phyloP scores from a whole-genome alignment of 768 basidiomycete species.

The Trametes meyenii region DNA sequence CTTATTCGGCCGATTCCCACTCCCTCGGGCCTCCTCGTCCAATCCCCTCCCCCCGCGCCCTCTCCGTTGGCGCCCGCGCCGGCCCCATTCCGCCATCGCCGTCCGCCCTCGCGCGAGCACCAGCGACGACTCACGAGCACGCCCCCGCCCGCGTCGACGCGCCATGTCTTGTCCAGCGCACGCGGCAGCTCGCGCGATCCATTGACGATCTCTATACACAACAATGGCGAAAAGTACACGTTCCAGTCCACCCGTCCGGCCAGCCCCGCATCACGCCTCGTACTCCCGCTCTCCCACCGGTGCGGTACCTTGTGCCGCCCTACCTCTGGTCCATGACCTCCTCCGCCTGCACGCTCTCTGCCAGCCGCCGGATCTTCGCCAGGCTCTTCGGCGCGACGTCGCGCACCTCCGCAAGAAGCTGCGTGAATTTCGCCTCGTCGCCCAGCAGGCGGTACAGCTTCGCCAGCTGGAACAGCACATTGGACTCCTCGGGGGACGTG shows the following conservation, averaged over 20 bases:
- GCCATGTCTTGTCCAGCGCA: not conserved
- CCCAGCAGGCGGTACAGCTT: constrained; percentile 86
- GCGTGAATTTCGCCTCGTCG: constrained; percentile 76
- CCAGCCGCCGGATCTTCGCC: constrained; percentile 78
- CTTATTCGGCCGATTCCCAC: constrained; percentile 18
- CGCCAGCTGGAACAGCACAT: constrained; percentile 95
- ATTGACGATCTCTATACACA: constrained; percentile 2
- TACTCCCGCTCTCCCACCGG: constrained; percentile 16
- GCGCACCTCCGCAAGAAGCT: constrained; percentile 85
- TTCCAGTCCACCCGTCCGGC: not conserved
- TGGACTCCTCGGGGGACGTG: constrained; percentile 92
- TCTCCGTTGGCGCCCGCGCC: constrained; percentile 1
- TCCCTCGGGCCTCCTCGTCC: constrained; percentile 4
- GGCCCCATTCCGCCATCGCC: constrained; percentile 9
- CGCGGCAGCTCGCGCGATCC: constrained; percentile 6
- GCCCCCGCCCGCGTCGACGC: not conserved
- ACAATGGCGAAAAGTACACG: constrained; percentile 1
- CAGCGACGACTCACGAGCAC: not conserved
- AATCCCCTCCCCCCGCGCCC: constrained; percentile 2
- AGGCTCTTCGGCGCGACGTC: constrained; percentile 93
- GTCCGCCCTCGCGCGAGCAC: constrained; percentile 2
- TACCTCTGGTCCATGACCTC: constrained; percentile 78
- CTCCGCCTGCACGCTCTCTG: constrained; percentile 70
- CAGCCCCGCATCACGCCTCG: not conserved
- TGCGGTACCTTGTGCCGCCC: constrained; percentile 8